Conservation (phyloP, 768 basidiomycete species). For the Auriscalpium orientale region DNA sequence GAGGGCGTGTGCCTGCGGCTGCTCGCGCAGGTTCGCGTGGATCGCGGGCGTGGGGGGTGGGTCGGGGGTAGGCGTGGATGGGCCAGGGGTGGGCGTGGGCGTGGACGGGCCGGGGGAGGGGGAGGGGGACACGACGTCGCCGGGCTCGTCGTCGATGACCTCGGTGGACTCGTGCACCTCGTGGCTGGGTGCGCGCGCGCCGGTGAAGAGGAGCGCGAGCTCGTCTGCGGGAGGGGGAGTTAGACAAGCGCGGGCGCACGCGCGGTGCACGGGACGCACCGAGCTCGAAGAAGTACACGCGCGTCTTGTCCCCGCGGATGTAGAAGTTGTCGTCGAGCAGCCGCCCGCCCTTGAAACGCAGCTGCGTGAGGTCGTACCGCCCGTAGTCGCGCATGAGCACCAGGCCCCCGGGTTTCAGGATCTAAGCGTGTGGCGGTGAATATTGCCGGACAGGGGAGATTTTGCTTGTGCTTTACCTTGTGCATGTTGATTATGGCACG, state of each 20-base stretch:
- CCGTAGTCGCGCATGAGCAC: constrained; percentile 92
- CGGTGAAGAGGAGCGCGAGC: constrained; percentile 73
- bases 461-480: constrained; percentile 34
- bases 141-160: constrained; percentile 24
- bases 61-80: not conserved
- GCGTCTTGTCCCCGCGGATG: constrained; percentile 91
- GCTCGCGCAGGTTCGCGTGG: not conserved
- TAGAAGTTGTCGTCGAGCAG: constrained; percentile 93
- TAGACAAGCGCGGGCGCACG: not conserved
- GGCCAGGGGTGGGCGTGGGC: too few relatives aligned
- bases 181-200: constrained; percentile 35
- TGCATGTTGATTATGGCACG: constrained; percentile 76
- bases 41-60: not conserved
- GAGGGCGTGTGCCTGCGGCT: constrained; percentile 24
- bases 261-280: constrained; percentile 33
- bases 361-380: constrained; percentile 87
- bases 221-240: constrained; percentile 43
- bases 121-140: not conserved
- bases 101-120: too few relatives aligned
- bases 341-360: constrained; percentile 83
- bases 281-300: constrained; percentile 94
- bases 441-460: not conserved
- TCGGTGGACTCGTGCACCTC: constrained; percentile 23
- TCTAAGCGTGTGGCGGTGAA: constrained; percentile 33
- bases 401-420: constrained; percentile 84